A percentile compares a stretch with the other conserved stretches of the same genome.
These are phyloP conservation scores for Rhododendron ferrugineum DNA, from an alignment of 148 eudicot genomes.

Conservation along the genomic window DNA sequence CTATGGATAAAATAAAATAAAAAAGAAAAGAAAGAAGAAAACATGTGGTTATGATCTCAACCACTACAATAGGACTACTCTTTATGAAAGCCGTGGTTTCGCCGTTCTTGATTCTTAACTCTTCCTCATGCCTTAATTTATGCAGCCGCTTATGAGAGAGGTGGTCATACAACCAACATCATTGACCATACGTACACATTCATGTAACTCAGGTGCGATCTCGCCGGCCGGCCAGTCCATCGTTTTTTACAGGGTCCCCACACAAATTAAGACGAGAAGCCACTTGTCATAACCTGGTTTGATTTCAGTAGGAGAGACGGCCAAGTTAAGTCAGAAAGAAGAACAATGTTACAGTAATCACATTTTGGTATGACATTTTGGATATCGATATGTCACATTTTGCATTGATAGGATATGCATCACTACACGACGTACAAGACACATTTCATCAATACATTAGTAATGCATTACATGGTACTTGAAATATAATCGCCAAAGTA, in stretches of 20 bases:
- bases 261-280: not conserved
- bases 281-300: constrained; percentile 8
- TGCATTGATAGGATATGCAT: no score
- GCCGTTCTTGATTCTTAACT: not conserved
- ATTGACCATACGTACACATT: not conserved
- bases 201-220: not conserved
- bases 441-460: no score
- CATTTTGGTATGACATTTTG: no score
- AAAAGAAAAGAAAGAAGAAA: no score
- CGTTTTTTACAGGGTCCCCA: constrained; percentile 21
- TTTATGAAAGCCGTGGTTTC: not conserved
- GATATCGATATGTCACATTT: no score
- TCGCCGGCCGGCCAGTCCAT: constrained; percentile 25
- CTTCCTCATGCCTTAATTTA: not conserved
- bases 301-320: not conserved
- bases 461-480: no score
- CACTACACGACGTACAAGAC: no score
- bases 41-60: not conserved
- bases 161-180: not conserved
- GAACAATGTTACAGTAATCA: no score
- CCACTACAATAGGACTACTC: not conserved
- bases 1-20: no score
- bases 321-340: no score
- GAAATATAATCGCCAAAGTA: no score
- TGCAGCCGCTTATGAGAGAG: not conserved